phyloP scores from a whole-genome alignment of 495 filamentous ascomycete species.

The Aspergillus wentii region DNA sequence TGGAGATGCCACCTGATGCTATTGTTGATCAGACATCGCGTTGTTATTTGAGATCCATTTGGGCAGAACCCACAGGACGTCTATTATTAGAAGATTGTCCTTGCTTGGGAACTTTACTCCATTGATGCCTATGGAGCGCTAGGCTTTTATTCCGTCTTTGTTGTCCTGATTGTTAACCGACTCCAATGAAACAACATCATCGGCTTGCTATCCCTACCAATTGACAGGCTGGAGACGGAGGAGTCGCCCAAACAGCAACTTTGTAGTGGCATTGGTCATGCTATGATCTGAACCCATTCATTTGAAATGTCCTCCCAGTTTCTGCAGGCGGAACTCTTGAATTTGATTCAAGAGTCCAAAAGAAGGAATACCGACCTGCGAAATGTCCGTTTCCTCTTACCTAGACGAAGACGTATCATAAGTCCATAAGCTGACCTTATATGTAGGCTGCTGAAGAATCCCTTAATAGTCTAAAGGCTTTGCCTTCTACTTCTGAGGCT shows the following conservation, averaged over 20 bases:
- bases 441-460: constrained; percentile 88
- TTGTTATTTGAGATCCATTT: too few species aligned
- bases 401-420: constrained; percentile 1
- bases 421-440: constrained; percentile 17
- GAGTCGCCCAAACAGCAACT: too few species aligned
- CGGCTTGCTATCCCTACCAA: too few species aligned
- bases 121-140: too few species aligned
- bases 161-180: not conserved
- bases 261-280: constrained; percentile 25
- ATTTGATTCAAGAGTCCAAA: constrained; percentile 92
- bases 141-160: too few species aligned
- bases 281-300: constrained; percentile 21
- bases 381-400: constrained; percentile 51
- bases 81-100: too few species aligned
- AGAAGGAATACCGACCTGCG: constrained; percentile 85
- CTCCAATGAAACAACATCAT: constrained; percentile 12
- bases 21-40: constrained; percentile 21
- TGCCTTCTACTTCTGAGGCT: constrained; percentile 71
- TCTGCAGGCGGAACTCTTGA: constrained; percentile 81
- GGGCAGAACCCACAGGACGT: too few species aligned
- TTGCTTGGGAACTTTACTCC: too few species aligned
- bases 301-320: constrained; percentile 86
- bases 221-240: too few species aligned
- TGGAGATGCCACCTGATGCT: constrained; percentile 31
- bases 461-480: constrained; percentile 77